Evolutionary conservation across 257 asterid species (phyloP).

Genomic region (Agastache rugosa): DNA sequence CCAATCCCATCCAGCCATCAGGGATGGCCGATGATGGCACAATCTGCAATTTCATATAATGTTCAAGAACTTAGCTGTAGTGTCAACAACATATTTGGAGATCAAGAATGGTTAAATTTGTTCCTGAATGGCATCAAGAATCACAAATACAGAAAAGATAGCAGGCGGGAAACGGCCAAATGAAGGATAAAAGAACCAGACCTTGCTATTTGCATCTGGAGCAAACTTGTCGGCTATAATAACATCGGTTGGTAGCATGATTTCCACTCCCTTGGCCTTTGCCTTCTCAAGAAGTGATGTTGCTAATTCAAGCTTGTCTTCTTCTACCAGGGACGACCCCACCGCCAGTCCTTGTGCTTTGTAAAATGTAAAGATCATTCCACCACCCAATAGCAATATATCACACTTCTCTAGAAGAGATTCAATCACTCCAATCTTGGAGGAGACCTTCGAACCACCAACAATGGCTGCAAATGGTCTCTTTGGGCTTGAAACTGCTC

Average conservation of each 20-base stretch:
- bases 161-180: background rate
- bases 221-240: slow-evolving; percentile 88
- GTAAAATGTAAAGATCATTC: slow-evolving; percentile 92
- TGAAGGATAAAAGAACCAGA: slow-evolving; percentile 31
- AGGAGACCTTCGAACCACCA: slow-evolving; percentile 92
- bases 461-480: slow-evolving; percentile 94
- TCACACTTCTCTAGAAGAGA: slow-evolving; percentile 83
- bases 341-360: slow-evolving; percentile 90
- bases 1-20: slow-evolving; percentile 94
- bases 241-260: slow-evolving; percentile 80
- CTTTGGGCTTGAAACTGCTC: slow-evolving; percentile 80
- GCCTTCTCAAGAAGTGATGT: slow-evolving; percentile 75
- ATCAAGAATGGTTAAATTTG: background rate
- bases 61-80: background rate
- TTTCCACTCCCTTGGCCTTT: slow-evolving; percentile 77
- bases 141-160: background rate
- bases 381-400: slow-evolving; percentile 79
- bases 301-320: slow-evolving; percentile 89
- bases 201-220: slow-evolving; percentile 93
- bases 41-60: slow-evolving; percentile 47
- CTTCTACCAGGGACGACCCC: slow-evolving; percentile 92
- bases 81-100: background rate
- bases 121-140: background rate
- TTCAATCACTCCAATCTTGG: slow-evolving; percentile 90
- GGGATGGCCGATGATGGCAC: slow-evolving; percentile 83